Evolutionary conservation across 768 basidiomycete genomes (phyloP).

Genomic region (Tulasnella sp.): DNA sequence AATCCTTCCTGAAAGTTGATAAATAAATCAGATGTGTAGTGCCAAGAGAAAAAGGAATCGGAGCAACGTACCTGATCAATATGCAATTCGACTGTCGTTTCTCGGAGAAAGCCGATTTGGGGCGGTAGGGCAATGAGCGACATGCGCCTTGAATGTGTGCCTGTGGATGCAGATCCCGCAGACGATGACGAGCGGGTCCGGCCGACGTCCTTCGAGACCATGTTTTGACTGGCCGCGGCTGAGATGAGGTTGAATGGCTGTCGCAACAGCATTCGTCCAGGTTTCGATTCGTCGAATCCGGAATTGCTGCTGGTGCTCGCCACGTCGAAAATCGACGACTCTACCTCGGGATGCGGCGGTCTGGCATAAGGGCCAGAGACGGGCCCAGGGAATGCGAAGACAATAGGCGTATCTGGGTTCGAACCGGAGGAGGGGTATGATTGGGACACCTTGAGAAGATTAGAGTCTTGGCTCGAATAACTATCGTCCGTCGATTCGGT

Average conservation of each 20-base stretch:
- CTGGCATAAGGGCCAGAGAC: not conserved
- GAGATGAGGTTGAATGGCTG: too few relatives aligned
- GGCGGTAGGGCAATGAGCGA: slow-evolving; percentile 25
- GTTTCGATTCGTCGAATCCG: not conserved
- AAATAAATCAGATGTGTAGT: not conserved
- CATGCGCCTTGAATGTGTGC: not conserved
- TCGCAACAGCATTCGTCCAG: not conserved
- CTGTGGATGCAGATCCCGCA: not conserved
- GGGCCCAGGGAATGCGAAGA: not conserved
- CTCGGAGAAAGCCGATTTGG: slow-evolving; percentile 44
- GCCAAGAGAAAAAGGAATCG: not conserved
- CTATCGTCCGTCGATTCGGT: not conserved
- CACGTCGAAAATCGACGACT: not conserved
- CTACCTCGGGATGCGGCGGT: not conserved
- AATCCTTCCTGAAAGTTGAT: slow-evolving; percentile 46
- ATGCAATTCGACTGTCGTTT: slow-evolving; percentile 47
- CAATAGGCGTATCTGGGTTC: not conserved
- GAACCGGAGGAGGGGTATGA: not conserved
- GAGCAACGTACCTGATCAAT: slow-evolving; percentile 50
- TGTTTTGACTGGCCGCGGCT: not conserved
- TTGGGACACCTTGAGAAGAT: not conserved
- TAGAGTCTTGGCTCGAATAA: not conserved
- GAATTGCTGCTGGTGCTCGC: not conserved
- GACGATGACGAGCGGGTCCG: not conserved
- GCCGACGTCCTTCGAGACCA: not conserved